Conservation (phyloP, 805 yeast species). For the Metschnikowia vanudenii region DNA sequence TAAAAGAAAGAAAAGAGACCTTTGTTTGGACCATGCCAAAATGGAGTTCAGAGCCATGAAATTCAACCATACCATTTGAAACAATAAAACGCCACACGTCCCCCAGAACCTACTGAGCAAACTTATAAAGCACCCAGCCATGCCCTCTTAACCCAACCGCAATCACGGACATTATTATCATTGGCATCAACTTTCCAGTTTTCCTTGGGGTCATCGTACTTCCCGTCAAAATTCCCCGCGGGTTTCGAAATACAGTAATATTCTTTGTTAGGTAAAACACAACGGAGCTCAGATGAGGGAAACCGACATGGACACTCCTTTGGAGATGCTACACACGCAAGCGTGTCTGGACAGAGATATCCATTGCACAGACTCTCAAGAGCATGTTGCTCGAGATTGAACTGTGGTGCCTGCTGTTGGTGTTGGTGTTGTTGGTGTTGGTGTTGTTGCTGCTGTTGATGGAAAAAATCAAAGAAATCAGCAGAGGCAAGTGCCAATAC, state of each 20-base stretch:
- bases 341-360: conserved; percentile 82
- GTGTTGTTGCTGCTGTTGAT: conserved; percentile 16
- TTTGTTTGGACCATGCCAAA: too few relatives aligned
- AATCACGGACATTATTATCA: conserved; percentile 61
- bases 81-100: too few relatives aligned
- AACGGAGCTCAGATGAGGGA: conserved; percentile 80
- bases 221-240: conserved; percentile 38
- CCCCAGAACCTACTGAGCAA: not conserved
- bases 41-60: too few relatives aligned
- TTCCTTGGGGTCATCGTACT: conserved; percentile 40
- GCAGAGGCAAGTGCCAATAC: conserved; percentile 24
- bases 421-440: conserved; percentile 13
- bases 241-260: conserved; percentile 86
- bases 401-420: conserved; percentile 10
- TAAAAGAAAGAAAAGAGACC: too few relatives aligned
- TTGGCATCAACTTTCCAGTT: conserved; percentile 50
- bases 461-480: conserved; percentile 36
- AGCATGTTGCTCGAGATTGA: conserved; percentile 37
- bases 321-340: conserved; percentile 67
- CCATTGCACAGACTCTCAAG: conserved; percentile 51
- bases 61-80: too few relatives aligned
- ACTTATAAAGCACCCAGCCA: conserved; percentile 6
- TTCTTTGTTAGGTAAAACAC: conserved; percentile 67
- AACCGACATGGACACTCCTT: conserved; percentile 87
- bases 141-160: conserved; percentile 72